Percentiles rank a stretch among this genome's conserved stretches.
phyloP scores from a whole-genome alignment of 2,329 filamentous ascomycete genomes.

The Colletotrichum somersetense region DNA sequence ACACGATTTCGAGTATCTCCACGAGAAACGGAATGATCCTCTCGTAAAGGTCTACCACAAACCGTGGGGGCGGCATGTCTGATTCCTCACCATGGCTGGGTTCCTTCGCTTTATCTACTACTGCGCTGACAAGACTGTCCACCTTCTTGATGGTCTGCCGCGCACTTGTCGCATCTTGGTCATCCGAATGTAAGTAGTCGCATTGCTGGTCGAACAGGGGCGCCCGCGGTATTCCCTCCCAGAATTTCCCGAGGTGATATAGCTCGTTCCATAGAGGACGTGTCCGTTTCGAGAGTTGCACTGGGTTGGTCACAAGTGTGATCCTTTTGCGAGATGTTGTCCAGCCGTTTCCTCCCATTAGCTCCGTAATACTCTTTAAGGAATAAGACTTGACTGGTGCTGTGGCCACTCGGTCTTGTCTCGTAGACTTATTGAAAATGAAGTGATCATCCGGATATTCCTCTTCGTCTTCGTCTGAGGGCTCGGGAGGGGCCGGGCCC shows the following conservation, averaged over 20 bases:
- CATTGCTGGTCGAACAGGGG: slow-evolving; percentile 19
- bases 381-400: neutral
- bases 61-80: slow-evolving; percentile 14
- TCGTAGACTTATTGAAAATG: slow-evolving; percentile 18
- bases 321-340: neutral
- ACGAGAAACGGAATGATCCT: slow-evolving; percentile 29
- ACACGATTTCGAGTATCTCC: slow-evolving; percentile 13
- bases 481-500: neutral
- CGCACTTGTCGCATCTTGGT: slow-evolving; percentile 3
- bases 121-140: slow-evolving; percentile 7
- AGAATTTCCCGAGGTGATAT: slow-evolving; percentile 4
- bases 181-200: slow-evolving; percentile 23
- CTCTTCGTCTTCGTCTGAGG: neutral
- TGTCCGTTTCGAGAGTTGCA: slow-evolving; percentile 10
- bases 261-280: slow-evolving; percentile 26
- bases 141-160: slow-evolving; percentile 2
- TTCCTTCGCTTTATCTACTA: slow-evolving; percentile 4
- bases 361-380: slow-evolving; percentile 22
- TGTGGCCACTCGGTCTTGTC: neutral
- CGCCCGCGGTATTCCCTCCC: slow-evolving; percentile 20
- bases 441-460: slow-evolving; percentile 29
- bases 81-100: slow-evolving; percentile 5
- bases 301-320: neutral
- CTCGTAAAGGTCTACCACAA: slow-evolving; percentile 13
- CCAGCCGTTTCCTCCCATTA: slow-evolving; percentile 29